Base-by-base conservation (phyloP, 345 rosid genomes). In the Anacardium occidentale region DNA sequence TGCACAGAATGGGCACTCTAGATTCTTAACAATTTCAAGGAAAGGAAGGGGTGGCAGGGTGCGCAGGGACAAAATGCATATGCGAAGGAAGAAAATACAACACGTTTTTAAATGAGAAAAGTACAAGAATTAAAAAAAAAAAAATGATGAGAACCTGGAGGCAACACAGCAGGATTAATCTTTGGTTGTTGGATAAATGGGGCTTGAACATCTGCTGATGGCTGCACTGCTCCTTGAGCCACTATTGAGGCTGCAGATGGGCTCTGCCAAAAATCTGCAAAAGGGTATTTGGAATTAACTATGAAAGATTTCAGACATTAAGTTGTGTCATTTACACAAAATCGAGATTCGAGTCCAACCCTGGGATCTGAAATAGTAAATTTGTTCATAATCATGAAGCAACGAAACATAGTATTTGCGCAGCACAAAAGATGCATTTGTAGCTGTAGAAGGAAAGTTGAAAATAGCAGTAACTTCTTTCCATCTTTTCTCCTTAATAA, bases 401-500 rank as follows among this genome's bases (percentile, higher is more conserved):
- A 96, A 73, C 37, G 98, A 93, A 65, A 79, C 69, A 68, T 96
- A 96, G 77, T 93, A 91, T 80, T 93, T 96, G 71, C 99, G 96
- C 81, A 96, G 85, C 62, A 93, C 91, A 64, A 86, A 96, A 10
- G 99, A 96, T 17, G 98, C 98, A 67, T 93, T 96, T 47, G 97
- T 96, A 9, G 99, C 99, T 15, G 98, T 96, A 8, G 98, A 91
- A 5, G 99, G 99, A 75, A 96, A 96, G 76, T 90, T 88, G 75
- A 96, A 96, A n/a, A 89, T 82, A 58, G 98, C 90, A 68, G 97
- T 96, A 51, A 96, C 96, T 76, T 96, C 99, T 74, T 91, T 96
- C 99, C 99, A 96, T 82, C 88, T 87, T 74, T 84, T 87, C 82
- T 93, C 98, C 77, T 82, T 81, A 61, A 93, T 75, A 70, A 93